Evolutionary conservation across 768 basidiomycete genomes (phyloP), one percentile per base, ranked within the genome.

Genomic region (Tephrocybe rancida): DNA sequence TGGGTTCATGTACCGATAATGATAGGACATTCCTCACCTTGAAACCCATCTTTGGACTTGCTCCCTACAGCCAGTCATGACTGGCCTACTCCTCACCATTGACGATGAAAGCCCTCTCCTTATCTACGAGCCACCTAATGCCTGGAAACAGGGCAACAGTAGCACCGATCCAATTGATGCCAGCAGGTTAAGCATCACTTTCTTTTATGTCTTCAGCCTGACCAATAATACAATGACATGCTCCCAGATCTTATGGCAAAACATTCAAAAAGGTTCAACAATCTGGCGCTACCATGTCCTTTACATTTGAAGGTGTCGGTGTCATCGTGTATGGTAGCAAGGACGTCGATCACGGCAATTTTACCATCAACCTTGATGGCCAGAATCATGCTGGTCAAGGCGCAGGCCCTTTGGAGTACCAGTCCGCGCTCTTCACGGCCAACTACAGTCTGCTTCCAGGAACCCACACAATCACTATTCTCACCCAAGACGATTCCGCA

Each of bases 301-400:
- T 56, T 22, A 56, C 44, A 11, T 56, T 56, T 18, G 54, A 56
- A 34, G 54, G 54, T 16, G 29, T 39, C 19, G 29, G 27, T 11
- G 24, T 51, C 44, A 30, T 4, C 24, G 37, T 56, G 3, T 46
- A 35, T 30, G 49, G 48, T 6, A 44, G 44, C 27, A 42, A 11
- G 14, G 14, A 47, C 29, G 45, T 42, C 25, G n/a, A 55, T n/a
- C 48, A 45, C 19, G 55, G 55, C 25, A 48, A 32, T 16, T 52
- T 32, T 13, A 48, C 55, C 32, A 32, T 44, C 11, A 43, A 30
- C 22, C 21, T 56, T 44, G 55, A 56, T 35, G 55, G 50, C 22
- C 18, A 42, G 8, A 30, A 16, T 35, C 7, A 29, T 11, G 14
- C 6, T 29, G 43, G 27, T 7, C 2, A 30, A 5, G 27, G 27